phyloP scores from a whole-genome alignment of 495 filamentous ascomycete genomes.

The Polyplosphaeria fusca region DNA sequence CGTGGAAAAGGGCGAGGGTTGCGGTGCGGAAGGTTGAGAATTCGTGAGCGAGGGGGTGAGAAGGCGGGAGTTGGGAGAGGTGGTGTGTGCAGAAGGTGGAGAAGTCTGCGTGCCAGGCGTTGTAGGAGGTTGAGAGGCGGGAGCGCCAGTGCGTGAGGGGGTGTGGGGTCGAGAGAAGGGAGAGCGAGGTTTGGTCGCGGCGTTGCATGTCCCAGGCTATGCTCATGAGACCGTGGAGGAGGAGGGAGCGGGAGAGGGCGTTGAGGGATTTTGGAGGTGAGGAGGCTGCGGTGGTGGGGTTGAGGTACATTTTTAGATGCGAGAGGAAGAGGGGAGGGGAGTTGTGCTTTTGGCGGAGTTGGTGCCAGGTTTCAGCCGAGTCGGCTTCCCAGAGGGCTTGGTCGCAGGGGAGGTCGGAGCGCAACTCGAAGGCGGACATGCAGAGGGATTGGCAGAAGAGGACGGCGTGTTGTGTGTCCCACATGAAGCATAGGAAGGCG shows the following conservation, averaged over 20 bases:
- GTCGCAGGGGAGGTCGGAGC: constrained; percentile 49
- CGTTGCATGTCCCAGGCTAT: constrained; percentile 55
- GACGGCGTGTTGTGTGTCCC: constrained; percentile 57
- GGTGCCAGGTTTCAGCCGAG: constrained; percentile 48
- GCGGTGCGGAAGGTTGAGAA: constrained; percentile 46
- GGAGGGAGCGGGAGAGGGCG: constrained; percentile 46
- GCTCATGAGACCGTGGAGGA: constrained; percentile 57
- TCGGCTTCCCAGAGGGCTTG: constrained; percentile 52
- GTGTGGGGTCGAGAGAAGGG: constrained; percentile 38
- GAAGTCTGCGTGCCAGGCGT: constrained; percentile 54
- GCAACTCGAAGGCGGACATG: constrained; percentile 58
- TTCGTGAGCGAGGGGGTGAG: constrained; percentile 25
- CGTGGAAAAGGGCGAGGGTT: constrained; percentile 50
- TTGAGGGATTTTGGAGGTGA: constrained; percentile 49
- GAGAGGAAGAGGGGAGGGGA: constrained; percentile 45
- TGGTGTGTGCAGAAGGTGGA: constrained; percentile 45
- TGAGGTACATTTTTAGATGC: constrained; percentile 53
- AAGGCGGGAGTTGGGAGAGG: constrained; percentile 9
- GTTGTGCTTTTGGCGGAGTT: constrained; percentile 36
- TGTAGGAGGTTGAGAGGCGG: constrained; percentile 51
- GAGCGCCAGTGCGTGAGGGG: constrained; percentile 50
- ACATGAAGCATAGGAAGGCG: constrained; percentile 57
- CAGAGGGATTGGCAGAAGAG: constrained; percentile 57
- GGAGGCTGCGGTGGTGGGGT: constrained; percentile 36
- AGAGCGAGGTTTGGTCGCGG: constrained; percentile 53